Conservation (phyloP, 176 grass and related monocot species). For the Eleusine coracana region DNA sequence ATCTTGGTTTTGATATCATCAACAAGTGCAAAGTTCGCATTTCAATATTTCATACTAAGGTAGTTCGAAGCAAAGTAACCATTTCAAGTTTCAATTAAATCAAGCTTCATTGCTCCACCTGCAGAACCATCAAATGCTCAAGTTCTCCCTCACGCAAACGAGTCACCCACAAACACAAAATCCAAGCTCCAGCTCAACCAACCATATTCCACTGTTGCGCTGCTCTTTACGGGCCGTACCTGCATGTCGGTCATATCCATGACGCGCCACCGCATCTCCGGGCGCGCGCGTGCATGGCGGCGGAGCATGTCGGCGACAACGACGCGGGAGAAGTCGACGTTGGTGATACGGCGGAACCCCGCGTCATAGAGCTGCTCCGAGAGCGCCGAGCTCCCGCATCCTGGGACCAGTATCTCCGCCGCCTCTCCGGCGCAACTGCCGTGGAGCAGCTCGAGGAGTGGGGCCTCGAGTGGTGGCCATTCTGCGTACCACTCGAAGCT, state of each 20-base stretch:
- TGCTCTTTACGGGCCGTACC: constrained; percentile 33
- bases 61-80: not conserved
- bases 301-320: constrained; percentile 87
- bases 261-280: constrained; percentile 94
- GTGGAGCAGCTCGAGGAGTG: constrained; percentile 61
- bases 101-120: not conserved
- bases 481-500: constrained; percentile 97
- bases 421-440: constrained; percentile 5
- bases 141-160: not conserved
- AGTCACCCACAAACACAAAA: not conserved
- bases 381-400: constrained; percentile 80
- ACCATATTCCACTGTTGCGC: not conserved
- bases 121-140: not conserved
- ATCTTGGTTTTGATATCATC: not conserved
- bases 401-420: constrained; percentile 77
- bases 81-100: not conserved
- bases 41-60: not conserved
- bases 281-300: constrained; percentile 66
- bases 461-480: constrained; percentile 65
- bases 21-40: not conserved
- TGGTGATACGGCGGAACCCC: constrained; percentile 76
- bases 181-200: not conserved
- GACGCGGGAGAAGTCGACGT: constrained; percentile 94
- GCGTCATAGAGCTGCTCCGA: constrained; percentile 84
- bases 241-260: constrained; percentile 97